These are phyloP conservation scores for Malassezia caprae DNA, from an alignment of 1,284 basidiomycete species.

Conservation along the genomic window DNA sequence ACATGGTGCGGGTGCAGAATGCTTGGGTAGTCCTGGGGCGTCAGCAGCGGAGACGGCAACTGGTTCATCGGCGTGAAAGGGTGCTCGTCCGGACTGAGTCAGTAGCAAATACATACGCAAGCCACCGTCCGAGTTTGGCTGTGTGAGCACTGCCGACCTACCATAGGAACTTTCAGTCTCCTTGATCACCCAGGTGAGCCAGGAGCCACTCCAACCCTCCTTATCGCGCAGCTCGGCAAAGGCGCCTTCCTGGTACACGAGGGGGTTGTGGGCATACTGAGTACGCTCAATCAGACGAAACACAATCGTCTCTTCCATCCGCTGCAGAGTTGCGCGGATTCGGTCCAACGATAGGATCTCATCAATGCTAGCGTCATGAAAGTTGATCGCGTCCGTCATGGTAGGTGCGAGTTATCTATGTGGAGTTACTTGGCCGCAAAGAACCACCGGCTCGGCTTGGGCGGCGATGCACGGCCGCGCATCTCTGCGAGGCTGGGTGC, in stretches of 20 bases:
- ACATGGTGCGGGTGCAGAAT: constrained; percentile 71
- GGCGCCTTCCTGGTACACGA: constrained; percentile 70
- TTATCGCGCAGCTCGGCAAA: constrained; percentile 61
- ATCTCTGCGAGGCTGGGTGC: neutral
- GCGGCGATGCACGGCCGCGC: neutral
- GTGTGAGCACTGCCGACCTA: constrained; percentile 36
- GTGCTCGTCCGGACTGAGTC: constrained; percentile 71
- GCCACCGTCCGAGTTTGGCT: constrained; percentile 27
- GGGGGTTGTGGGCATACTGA: constrained; percentile 88
- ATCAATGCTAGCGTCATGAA: constrained; percentile 26
- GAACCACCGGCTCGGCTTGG: constrained; percentile 13
- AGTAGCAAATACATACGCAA: constrained; percentile 11
- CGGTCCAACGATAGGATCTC: constrained; percentile 65
- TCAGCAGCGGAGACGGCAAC: constrained; percentile 74
- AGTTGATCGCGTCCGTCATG: constrained; percentile 26
- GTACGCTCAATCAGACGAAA: constrained; percentile 86
- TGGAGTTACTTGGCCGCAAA: constrained; percentile 14
- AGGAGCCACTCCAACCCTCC: constrained; percentile 67
- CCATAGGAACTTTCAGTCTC: constrained; percentile 91
- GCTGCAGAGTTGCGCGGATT: constrained; percentile 73
- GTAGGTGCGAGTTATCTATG: neutral
- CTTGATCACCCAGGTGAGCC: constrained; percentile 93
- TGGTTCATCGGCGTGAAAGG: constrained; percentile 68
- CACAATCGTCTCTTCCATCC: constrained; percentile 97
- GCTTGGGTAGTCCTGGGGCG: constrained; percentile 63